Base-by-base conservation (phyloP, 495 filamentous ascomycete genomes). In the Chaetomidium leptoderma region DNA sequence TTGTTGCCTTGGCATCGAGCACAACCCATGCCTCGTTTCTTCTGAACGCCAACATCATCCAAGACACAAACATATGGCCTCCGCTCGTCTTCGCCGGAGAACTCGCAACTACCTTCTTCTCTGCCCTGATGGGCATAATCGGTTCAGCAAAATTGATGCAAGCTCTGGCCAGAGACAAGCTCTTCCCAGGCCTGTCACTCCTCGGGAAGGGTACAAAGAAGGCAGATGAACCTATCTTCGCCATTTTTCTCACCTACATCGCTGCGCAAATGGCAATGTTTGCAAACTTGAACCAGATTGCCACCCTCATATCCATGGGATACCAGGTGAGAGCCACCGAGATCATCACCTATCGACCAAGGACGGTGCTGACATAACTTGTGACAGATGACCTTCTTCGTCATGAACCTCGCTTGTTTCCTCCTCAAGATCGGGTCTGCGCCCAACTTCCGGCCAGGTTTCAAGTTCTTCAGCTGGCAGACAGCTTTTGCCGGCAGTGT, bases 361-460 rank as follows among this genome's bases (percentile, higher is more conserved):
- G n/a, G 19, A 19, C 3, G 8, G 14, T 16, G n/a, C n/a, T n/a
- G 49, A 44, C 4, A 59, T 60, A 47, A 58, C 59, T 39, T 51
- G 53, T 6, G 13, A 14, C 19, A 80, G 74, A 84, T 85, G 80
- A 86, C 85, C 5, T 88, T 87, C 66, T 78, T 87, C 26, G 84
- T 87, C 46, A 93, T 85, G 64, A 95, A 93, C 60, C 75, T 95
- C 5, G 90, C 90, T 19, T 93, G 89, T 65, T 95, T 95, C 63
- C 74, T 95, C 1, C 73, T 95, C 37, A 95, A 93, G 69, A 90
- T 95, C 46, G 85, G 89, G n/a, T 91, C 89, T n/a, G 90, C 90
- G 2, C 90, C 90, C 8, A 95, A 95, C 66, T 95, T 95, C 63
- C 78, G 90, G 30, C 90, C 90, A 1, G 90, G 86, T 1, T 95